These are phyloP conservation scores for Penicillium sp. DNA, from an alignment of 2,329 filamentous ascomycete genomes.

Conservation along the genomic window DNA sequence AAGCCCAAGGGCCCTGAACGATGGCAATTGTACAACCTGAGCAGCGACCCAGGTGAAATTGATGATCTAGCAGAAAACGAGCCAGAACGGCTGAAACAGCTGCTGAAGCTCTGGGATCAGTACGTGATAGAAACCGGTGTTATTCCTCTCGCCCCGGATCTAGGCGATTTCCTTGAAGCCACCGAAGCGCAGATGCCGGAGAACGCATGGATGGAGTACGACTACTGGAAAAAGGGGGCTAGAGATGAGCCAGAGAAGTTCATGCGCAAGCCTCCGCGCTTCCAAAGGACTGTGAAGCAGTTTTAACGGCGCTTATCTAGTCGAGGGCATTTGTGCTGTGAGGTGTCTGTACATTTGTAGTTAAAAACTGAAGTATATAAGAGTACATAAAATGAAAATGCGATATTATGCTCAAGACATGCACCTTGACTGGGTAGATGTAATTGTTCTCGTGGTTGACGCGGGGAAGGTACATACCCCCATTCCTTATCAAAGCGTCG, in stretches of 20 bases:
- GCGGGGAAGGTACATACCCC: too few species aligned
- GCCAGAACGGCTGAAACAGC: constrained; percentile 43
- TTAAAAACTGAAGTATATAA: neutral
- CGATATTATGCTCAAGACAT: neutral
- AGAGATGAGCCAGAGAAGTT: constrained; percentile 48
- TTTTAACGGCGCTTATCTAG: constrained; percentile 20
- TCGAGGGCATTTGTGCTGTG: neutral
- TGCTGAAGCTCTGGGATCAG: constrained; percentile 55
- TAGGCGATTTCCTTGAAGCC: constrained; percentile 57
- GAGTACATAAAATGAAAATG: neutral
- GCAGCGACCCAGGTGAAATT: constrained; percentile 50
- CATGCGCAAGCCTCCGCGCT: constrained; percentile 31
- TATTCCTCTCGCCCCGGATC: constrained; percentile 55
- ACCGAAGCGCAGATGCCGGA: constrained; percentile 64
- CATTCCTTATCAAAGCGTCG: neutral
- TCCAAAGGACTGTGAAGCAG: constrained; percentile 33
- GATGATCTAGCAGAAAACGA: constrained; percentile 41
- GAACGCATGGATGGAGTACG: constrained; percentile 63
- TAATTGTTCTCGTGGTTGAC: too few species aligned
- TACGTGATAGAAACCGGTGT: constrained; percentile 59
- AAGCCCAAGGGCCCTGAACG: constrained; percentile 53
- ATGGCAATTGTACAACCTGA: constrained; percentile 57
- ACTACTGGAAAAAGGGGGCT: constrained; percentile 58
- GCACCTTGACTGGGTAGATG: too few species aligned
- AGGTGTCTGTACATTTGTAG: neutral